Evolutionary conservation across 257 asterid species (phyloP).

Genomic region (Galeopsis tetrahit): DNA sequence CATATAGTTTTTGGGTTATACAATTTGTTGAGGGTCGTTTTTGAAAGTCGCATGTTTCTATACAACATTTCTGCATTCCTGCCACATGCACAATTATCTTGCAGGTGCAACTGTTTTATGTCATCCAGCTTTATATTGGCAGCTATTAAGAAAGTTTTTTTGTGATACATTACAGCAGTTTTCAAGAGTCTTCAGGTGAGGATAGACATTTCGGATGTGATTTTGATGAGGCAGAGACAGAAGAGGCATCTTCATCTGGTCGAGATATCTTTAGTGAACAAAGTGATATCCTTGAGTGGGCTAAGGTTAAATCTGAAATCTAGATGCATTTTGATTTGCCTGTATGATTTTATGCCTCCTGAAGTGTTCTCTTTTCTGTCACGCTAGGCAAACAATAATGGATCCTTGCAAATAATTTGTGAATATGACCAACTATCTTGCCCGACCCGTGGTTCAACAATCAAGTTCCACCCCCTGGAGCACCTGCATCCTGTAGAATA

Average conservation of each 20-base stretch:
- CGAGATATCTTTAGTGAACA: constrained; percentile 81
- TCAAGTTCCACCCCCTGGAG: constrained; percentile 87
- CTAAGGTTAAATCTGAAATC: constrained; percentile 65
- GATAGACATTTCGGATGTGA: constrained; percentile 78
- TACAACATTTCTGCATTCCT: not conserved
- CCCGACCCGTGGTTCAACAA: constrained; percentile 81
- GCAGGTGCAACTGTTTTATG: constrained; percentile 16
- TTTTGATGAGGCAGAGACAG: constrained; percentile 71
- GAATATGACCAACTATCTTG: constrained; percentile 73
- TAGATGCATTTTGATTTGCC: constrained; percentile 13
- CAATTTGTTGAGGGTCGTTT: constrained; percentile 11
- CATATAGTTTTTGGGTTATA: not conserved
- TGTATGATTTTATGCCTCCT: constrained; percentile 26
- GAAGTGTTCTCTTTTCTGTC: constrained; percentile 26
- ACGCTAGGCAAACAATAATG: constrained; percentile 76
- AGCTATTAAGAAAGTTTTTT: constrained; percentile 22
- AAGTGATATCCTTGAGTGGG: constrained; percentile 91
- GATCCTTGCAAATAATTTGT: constrained; percentile 85
- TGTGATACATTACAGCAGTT: constrained; percentile 51
- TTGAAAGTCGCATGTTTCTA: constrained; percentile 17
- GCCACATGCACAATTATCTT: constrained; percentile 16
- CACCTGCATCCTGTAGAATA: constrained; percentile 92
- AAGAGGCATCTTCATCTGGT: constrained; percentile 95
- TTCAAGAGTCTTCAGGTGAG: constrained; percentile 87
- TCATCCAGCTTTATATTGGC: not conserved